A percentile compares a stretch with the other conserved stretches of the same genome.
Conservation (phyloP, 345 rosid species). For the Eucalyptus coolabah region DNA sequence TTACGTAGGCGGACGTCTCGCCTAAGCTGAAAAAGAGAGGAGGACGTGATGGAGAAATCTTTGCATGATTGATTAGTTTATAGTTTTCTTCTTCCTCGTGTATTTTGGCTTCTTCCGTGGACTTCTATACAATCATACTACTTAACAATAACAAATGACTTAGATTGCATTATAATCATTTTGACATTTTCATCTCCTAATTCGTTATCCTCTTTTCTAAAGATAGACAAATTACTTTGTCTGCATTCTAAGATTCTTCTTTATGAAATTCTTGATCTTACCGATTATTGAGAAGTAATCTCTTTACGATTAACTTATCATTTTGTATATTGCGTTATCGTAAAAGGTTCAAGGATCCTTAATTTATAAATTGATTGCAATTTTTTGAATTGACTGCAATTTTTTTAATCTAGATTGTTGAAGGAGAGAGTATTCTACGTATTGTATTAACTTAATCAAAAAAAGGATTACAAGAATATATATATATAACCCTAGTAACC, state of each 20-base stretch:
- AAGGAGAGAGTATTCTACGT: no score
- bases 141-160: neutral
- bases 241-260: neutral
- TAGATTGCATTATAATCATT: neutral
- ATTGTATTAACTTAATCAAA: no score
- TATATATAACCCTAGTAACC: no score
- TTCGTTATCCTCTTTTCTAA: neutral
- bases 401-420: no score
- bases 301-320: accelerated
- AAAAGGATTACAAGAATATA: no score
- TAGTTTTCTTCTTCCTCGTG: neutral
- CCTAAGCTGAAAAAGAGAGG: neutral
- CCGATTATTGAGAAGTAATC: accelerated
- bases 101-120: neutral
- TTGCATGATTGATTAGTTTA: neutral
- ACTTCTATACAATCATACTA: neutral
- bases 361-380: neutral
- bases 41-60: neutral
- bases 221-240: neutral
- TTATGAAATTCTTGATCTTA: neutral
- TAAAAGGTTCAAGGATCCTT: neutral
- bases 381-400: no score
- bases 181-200: neutral
- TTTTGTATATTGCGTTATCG: neutral
- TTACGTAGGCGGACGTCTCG: neutral